Conservation (phyloP, 306 rosid genomes). For the Delonix regia region DNA sequence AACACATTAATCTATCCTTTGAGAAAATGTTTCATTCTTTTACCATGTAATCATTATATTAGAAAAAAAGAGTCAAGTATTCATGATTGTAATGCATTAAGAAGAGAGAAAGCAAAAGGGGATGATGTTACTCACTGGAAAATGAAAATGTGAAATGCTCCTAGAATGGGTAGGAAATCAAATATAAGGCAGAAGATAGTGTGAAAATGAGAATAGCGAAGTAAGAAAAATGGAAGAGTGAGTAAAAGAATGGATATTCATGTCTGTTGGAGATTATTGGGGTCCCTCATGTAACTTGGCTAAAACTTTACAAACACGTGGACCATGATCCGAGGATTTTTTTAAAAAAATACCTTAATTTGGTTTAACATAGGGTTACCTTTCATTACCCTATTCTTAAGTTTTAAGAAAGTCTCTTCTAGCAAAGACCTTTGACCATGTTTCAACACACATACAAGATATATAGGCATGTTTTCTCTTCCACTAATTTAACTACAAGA, state of each 20-base stretch:
- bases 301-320: conserved; percentile 43
- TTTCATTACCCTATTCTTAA: conserved; percentile 36
- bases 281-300: conserved; percentile 30
- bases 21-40: too few species aligned
- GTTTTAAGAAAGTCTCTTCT: conserved; percentile 1
- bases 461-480: too few species aligned
- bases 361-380: conserved; percentile 26
- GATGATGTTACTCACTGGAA: conserved; percentile 33
- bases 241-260: not conserved
- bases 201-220: conserved; percentile 20
- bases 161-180: conserved; percentile 20
- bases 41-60: too few species aligned
- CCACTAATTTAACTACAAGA: too few species aligned
- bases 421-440: not conserved
- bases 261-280: conserved; percentile 35
- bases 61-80: too few species aligned
- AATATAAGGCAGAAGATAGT: conserved; percentile 28
- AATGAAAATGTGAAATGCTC: conserved; percentile 1
- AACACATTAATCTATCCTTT: not conserved
- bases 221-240: conserved; percentile 2
- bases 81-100: conserved; percentile 10
- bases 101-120: not conserved
- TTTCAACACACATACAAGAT: not conserved
- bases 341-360: conserved; percentile 34
- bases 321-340: conserved; percentile 42